Evolutionary conservation across 2,329 filamentous ascomycete species (phyloP).

Genomic region (Aspergillus floridensis): DNA sequence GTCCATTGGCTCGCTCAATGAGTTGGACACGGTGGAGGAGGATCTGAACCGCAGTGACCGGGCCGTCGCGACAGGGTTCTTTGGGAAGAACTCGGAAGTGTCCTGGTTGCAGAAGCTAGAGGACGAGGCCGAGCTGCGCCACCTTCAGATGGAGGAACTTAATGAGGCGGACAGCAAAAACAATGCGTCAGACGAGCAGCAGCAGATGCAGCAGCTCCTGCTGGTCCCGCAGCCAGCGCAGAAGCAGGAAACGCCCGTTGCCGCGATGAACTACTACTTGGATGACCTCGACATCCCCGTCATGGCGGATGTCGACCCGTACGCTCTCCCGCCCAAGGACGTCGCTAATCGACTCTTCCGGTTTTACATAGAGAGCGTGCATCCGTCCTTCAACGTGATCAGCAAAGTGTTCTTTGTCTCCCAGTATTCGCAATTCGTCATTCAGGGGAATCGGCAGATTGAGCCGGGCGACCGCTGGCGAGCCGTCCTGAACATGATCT

Average conservation of each 20-base stretch:
- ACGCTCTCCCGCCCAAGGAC: conserved; percentile 36
- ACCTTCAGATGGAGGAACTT: conserved; percentile 6
- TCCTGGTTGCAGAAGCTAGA: conserved; percentile 43
- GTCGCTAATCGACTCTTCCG: conserved; percentile 40
- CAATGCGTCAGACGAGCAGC: background rate
- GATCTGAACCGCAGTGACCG: conserved; percentile 40
- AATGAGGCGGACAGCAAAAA: background rate
- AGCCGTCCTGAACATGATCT: conserved; percentile 47
- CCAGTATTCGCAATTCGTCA: conserved; percentile 39
- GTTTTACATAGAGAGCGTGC: conserved; percentile 40
- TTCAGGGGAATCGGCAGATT: conserved; percentile 8
- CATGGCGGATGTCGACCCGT: conserved; percentile 35
- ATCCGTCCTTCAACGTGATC: conserved; percentile 42
- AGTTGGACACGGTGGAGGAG: conserved; percentile 42
- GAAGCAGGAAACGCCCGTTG: conserved; percentile 21
- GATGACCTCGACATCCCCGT: conserved; percentile 40
- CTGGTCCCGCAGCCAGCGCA: background rate
- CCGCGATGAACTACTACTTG: conserved; percentile 37
- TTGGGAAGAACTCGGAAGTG: conserved; percentile 46
- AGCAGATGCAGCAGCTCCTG: background rate
- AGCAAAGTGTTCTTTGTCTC: conserved; percentile 35
- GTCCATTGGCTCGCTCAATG: conserved; percentile 39
- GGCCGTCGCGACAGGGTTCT: conserved; percentile 38
- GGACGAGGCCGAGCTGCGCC: conserved; percentile 26
- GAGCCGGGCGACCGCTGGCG: conserved; percentile 38